Base-by-base conservation (phyloP, 805 yeast genomes). In the Candida loeiensis region DNA sequence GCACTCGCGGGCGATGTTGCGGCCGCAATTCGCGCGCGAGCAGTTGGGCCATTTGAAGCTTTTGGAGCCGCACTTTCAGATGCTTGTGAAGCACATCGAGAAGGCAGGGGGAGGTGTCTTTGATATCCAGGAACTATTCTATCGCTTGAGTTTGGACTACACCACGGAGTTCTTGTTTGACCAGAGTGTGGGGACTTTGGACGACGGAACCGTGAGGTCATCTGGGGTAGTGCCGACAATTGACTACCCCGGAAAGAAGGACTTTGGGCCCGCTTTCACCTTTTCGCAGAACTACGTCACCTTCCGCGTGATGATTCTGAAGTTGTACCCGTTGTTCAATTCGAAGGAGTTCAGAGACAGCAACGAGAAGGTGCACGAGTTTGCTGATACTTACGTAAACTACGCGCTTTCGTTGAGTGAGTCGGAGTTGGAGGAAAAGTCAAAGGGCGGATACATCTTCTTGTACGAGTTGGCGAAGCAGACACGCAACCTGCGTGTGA, bases 401-500 rank as follows among this genome's bases (percentile, higher is more conserved):
- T 49, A 48, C 39, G 76, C 73, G 5, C 55, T 73, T 34, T 48
- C 46, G 7, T 48, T 61, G n/a, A 43, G 55, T 8, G 61, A 45
- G 16, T 55, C 55, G 43, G 67, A 61, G 36, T 54, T 61, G 30
- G 66, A 54, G 28, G 50, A 51, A 45, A 44, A 37, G 41, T 59
- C 65, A 13, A 54, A 50, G 29, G 73, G 60, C 24, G 62, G 70
- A 17, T 74, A 71, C 46, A 65, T 71, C 9, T 74, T 75, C 54
- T 64, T 76, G 41, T 61, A 64, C 36, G 79, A 73, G 49, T 63
- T 75, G 44, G 73, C 63, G 35, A 67, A 69, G 53, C 71, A 72
- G 52, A 73, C 78, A 12, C 62, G 69, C 41, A 71, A 76, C 48
- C 73, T 74, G 15, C 55, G 44, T 37, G 63, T 65, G 13, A 67